Conservation (phyloP, 371 early-diverging fungal genomes). For the Mucor sp. region DNA sequence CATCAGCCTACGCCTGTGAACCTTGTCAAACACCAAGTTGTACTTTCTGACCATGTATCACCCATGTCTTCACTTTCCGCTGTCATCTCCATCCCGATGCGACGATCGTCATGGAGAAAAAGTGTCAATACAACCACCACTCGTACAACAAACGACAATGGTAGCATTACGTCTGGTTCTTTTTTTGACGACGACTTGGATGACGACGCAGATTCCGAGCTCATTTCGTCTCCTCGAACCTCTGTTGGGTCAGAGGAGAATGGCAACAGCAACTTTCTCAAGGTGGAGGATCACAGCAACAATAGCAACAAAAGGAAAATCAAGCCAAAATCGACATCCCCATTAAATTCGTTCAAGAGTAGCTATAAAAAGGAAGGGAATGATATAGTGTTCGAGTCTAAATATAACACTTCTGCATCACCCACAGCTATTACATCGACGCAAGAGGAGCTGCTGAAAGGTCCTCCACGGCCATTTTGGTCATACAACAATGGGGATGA, state of each 20-base stretch:
- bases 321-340: background rate
- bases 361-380: conserved; percentile 6
- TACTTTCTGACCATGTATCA: conserved; percentile 27
- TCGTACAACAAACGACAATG: background rate
- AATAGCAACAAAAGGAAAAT: background rate
- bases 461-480: conserved; percentile 13
- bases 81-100: conserved; percentile 1
- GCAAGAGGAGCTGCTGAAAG: background rate
- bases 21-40: conserved; percentile 25
- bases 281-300: background rate
- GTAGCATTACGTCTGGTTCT: conserved; percentile 12
- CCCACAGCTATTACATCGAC: background rate
- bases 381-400: conserved; percentile 19
- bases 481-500: conserved; percentile 23
- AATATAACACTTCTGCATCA: background rate
- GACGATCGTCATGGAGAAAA: conserved; percentile 21
- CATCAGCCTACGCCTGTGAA: conserved; percentile 9
- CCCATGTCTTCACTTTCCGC: conserved; percentile 27
- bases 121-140: conserved; percentile 5
- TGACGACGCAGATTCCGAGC: conserved; percentile 15
- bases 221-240: conserved; percentile 10
- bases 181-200: conserved; percentile 15
- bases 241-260: conserved; percentile 18
- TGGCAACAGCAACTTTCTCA: background rate
- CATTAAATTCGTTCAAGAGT: conserved; percentile 9